phyloP scores from a whole-genome alignment of 495 filamentous ascomycete species.

The Daldinia concentrica region DNA sequence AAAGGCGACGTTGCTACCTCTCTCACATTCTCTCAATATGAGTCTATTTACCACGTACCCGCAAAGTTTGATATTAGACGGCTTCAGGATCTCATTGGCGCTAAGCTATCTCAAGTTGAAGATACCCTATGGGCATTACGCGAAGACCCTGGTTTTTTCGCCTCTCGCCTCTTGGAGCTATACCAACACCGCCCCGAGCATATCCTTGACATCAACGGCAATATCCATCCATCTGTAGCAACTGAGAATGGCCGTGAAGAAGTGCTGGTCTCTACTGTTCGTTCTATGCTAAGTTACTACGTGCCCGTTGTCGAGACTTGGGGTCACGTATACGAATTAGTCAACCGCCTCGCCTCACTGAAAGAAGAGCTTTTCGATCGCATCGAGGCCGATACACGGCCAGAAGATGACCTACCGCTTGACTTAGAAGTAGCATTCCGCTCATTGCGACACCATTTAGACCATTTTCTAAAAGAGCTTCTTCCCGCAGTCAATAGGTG shows the following conservation, averaged over 20 bases:
- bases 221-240: background rate
- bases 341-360: background rate
- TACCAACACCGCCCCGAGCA: background rate
- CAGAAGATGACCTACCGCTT: background rate
- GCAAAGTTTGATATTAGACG: background rate
- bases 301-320: background rate
- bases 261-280: background rate
- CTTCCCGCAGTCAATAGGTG: background rate
- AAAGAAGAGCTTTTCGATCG: background rate
- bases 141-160: background rate
- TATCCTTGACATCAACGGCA: background rate
- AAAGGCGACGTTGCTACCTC: background rate
- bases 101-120: background rate
- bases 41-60: background rate
- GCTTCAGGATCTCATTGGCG: background rate
- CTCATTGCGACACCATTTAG: background rate
- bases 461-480: background rate
- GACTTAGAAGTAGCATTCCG: background rate
- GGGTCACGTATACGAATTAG: background rate
- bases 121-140: background rate
- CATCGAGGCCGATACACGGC: background rate
- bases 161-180: background rate
- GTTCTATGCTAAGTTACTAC: conserved; percentile 1
- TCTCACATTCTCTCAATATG: background rate
- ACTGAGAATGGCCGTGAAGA: background rate